Conservation (phyloP, 2,329 filamentous ascomycete genomes). For the Remersonia thermophila region DNA sequence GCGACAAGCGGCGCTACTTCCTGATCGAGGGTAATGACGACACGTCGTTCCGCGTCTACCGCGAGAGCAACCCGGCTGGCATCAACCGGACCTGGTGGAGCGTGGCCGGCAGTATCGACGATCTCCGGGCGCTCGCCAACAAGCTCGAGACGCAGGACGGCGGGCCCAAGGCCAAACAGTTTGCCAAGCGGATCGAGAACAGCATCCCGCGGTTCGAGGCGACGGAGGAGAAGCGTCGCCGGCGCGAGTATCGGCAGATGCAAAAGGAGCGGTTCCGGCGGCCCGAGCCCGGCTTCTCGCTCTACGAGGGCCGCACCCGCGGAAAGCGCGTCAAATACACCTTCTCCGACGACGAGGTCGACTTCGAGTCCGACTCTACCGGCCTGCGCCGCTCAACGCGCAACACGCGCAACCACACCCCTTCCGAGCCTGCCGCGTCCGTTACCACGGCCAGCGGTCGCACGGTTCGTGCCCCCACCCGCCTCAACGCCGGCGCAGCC, state of each 20-base stretch:
- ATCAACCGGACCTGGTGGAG: constrained; percentile 80
- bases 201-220: constrained; percentile 86
- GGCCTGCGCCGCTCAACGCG: constrained; percentile 54
- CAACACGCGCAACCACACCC: constrained; percentile 61
- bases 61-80: constrained; percentile 75
- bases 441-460: constrained; percentile 75
- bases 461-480: constrained; percentile 59
- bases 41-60: constrained; percentile 84
- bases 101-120: constrained; percentile 80
- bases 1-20: constrained; percentile 85
- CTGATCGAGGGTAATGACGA: constrained; percentile 89
- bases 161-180: constrained; percentile 64
- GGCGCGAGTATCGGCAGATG: constrained; percentile 78
- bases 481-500: constrained; percentile 38
- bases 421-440: constrained; percentile 50
- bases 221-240: constrained; percentile 89
- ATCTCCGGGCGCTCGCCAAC: constrained; percentile 61
- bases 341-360: constrained; percentile 73
- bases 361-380: constrained; percentile 49
- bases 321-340: constrained; percentile 96
- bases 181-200: constrained; percentile 64
- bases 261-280: constrained; percentile 80
- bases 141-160: constrained; percentile 68
- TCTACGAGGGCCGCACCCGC: constrained; percentile 91
- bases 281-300: constrained; percentile 77